Evolutionary conservation across 2,329 filamentous ascomycete genomes (phyloP).

Genomic region (Orbilia oligospora): DNA sequence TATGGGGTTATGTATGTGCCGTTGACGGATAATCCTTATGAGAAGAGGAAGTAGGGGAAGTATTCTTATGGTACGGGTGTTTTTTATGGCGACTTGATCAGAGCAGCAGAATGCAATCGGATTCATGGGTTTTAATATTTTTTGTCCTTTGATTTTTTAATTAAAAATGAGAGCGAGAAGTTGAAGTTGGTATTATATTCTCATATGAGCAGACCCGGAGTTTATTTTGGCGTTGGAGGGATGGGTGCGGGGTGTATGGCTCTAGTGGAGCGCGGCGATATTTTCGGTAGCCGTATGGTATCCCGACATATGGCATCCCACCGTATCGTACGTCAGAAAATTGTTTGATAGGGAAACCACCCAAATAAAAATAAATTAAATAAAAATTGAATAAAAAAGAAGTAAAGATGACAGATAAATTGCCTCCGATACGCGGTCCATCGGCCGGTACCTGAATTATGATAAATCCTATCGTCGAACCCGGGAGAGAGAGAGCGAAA

Average conservation of each 20-base stretch:
- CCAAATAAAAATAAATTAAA: not conserved
- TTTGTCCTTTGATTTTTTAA: too few relatives aligned
- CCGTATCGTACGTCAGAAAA: slow-evolving; percentile 21
- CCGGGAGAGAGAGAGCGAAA: not conserved
- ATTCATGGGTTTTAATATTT: not conserved
- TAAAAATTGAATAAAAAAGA: not conserved
- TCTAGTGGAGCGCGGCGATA: not conserved
- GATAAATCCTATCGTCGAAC: slow-evolving; percentile 23
- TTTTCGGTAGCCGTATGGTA: slow-evolving; percentile 8
- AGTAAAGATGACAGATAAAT: not conserved
- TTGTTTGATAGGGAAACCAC: too few relatives aligned
- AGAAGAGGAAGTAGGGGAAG: slow-evolving; percentile 35
- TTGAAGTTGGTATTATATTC: not conserved
- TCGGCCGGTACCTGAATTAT: slow-evolving; percentile 9
- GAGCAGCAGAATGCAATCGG: not conserved
- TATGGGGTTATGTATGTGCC: slow-evolving; percentile 84
- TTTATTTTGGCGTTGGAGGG: not conserved
- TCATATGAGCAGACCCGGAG: not conserved
- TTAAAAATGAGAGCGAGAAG: not conserved
- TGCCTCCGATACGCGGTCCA: slow-evolving; percentile 1
- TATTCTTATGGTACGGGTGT: not conserved
- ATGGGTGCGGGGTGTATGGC: not conserved
- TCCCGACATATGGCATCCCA: too few relatives aligned
- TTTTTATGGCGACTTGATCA: not conserved
- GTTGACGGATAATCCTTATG: slow-evolving; percentile 77